These are phyloP conservation scores for Ophidiomyces ophidiicola DNA, from an alignment of 2,329 filamentous ascomycete species.

Conservation along the genomic window DNA sequence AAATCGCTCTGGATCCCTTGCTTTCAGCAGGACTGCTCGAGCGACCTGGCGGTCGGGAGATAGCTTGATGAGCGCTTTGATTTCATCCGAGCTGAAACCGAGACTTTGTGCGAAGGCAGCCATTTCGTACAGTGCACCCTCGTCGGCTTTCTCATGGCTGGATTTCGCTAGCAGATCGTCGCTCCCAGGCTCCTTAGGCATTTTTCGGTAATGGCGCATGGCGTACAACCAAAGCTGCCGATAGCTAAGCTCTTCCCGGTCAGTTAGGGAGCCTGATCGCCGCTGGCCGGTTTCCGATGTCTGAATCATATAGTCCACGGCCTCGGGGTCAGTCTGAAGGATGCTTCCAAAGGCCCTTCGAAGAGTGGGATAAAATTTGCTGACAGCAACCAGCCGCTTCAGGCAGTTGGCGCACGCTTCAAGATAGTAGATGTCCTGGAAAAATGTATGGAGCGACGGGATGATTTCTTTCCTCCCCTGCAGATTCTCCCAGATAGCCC, in stretches of 20 bases:
- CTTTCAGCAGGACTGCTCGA: conserved; percentile 17
- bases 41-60: conserved; percentile 19
- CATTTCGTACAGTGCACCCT: conserved; percentile 12
- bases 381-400: conserved; percentile 20
- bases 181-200: conserved; percentile 12
- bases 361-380: no score
- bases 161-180: conserved; percentile 12
- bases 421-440: conserved; percentile 28
- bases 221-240: conserved; percentile 15
- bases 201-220: conserved; percentile 11
- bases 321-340: conserved; percentile 2
- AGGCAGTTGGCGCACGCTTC: conserved; percentile 20
- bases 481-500: conserved; percentile 23
- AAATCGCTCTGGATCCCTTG: conserved; percentile 16
- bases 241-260: conserved; percentile 14
- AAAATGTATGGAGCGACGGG: conserved; percentile 29
- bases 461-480: conserved; percentile 21
- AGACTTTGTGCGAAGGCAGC: conserved; percentile 16
- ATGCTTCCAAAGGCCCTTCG: background rate
- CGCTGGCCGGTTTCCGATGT: conserved; percentile 19
- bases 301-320: conserved; percentile 18
- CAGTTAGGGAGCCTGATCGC: no score
- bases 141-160: conserved; percentile 14
- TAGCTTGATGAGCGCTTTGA: conserved; percentile 14
- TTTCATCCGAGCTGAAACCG: conserved; percentile 17